phyloP scores from a whole-genome alignment of 1,284 basidiomycete species.

The Wolfiporia cocos region DNA sequence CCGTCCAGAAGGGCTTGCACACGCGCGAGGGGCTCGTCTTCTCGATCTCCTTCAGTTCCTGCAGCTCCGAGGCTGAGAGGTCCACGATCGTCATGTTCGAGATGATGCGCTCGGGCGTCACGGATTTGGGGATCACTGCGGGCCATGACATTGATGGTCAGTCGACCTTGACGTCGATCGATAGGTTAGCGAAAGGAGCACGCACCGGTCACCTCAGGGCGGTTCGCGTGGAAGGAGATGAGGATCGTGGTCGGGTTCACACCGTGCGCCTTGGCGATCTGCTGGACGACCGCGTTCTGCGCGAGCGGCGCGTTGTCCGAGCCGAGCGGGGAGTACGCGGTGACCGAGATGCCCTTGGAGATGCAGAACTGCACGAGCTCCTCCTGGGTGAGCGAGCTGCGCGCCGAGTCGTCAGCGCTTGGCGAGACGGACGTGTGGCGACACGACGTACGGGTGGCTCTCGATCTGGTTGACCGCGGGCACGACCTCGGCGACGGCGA shows the following conservation, averaged over 20 bases:
- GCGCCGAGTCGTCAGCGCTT: slow-evolving; percentile 40
- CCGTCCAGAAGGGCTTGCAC: slow-evolving; percentile 58
- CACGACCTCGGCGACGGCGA: slow-evolving; percentile 53
- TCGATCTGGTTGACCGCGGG: slow-evolving; percentile 84
- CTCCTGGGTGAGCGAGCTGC: slow-evolving; percentile 55
- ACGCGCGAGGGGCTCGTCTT: slow-evolving; percentile 54
- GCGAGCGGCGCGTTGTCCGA: slow-evolving; percentile 72
- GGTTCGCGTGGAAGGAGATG: slow-evolving; percentile 62
- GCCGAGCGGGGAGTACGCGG: slow-evolving; percentile 76
- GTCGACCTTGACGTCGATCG: too few species aligned
- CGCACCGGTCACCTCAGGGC: slow-evolving; percentile 45
- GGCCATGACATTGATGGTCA: too few species aligned
- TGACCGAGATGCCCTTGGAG: slow-evolving; percentile 58
- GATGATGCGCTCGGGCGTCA: slow-evolving; percentile 53
- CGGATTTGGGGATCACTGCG: slow-evolving; percentile 58
- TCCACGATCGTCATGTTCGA: slow-evolving; percentile 53
- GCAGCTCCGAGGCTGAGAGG: slow-evolving; percentile 49
- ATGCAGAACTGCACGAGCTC: slow-evolving; percentile 58
- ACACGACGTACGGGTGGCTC: slow-evolving; percentile 56
- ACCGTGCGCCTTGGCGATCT: slow-evolving; percentile 47
- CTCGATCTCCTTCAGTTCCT: slow-evolving; percentile 49
- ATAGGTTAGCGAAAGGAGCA: too few species aligned
- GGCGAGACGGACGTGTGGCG: not conserved
- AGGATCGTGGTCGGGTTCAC: slow-evolving; percentile 54
- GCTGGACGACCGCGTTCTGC: slow-evolving; percentile 45